phyloP scores from a whole-genome alignment of 441 rosid genomes.

The Erysimum cheiri region DNA sequence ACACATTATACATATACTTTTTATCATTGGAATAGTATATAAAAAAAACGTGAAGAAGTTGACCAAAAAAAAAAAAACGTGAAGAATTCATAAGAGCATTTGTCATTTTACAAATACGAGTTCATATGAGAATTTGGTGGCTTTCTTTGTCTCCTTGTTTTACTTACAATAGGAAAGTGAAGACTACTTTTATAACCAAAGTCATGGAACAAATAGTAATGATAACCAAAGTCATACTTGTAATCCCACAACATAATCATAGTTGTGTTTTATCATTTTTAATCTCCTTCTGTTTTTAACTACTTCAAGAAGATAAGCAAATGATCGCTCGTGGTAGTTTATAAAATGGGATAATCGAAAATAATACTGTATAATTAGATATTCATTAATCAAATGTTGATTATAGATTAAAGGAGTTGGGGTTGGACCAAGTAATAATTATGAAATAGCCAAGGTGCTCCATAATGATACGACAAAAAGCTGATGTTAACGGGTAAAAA shows the following conservation, averaged over 20 bases:
- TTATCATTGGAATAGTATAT: neutral
- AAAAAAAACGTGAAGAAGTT: too few relatives aligned
- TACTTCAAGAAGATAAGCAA: constrained; percentile 31
- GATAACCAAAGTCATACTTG: constrained; percentile 35
- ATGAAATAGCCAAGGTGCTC: constrained; percentile 38
- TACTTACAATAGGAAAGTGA: neutral
- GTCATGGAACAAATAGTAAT: constrained; percentile 19
- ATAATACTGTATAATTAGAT: constrained; percentile 14
- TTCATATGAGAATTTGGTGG: neutral
- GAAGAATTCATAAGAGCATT: too few relatives aligned
- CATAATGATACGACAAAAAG: constrained; percentile 41
- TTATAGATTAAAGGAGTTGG: constrained; percentile 10
- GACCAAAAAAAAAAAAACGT: too few relatives aligned
- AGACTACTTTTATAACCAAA: neutral
- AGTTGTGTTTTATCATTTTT: constrained; percentile 17
- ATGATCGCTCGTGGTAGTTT: constrained; percentile 25
- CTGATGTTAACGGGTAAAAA: constrained; percentile 37
- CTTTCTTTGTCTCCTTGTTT: neutral
- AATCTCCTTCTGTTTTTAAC: constrained; percentile 14
- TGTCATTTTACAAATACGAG: too few relatives aligned
- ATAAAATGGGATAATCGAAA: constrained; percentile 5
- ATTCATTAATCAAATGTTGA: constrained; percentile 28
- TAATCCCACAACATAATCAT: constrained; percentile 31
- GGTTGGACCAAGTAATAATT: constrained; percentile 25
- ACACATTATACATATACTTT: neutral